Conservation (phyloP, 2,329 filamentous ascomycete genomes). For the Ophiostoma australiae region DNA sequence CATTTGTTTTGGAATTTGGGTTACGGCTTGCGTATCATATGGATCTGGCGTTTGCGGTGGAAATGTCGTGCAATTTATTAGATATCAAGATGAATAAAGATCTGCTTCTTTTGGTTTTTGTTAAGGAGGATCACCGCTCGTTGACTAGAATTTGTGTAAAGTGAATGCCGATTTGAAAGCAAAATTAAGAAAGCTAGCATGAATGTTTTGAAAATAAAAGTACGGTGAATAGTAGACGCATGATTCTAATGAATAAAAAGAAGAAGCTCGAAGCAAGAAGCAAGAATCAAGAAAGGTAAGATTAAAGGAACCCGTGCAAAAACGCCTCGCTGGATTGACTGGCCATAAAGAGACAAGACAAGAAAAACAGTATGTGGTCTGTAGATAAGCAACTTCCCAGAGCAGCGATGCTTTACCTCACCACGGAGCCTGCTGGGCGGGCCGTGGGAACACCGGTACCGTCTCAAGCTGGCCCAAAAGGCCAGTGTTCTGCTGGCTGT, state of each 20-base stretch:
- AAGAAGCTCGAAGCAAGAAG: slow-evolving; percentile 8
- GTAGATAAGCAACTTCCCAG: not conserved
- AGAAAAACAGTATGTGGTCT: slow-evolving; percentile 7
- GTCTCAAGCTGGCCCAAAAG: slow-evolving; percentile 74
- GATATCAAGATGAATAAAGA: not conserved
- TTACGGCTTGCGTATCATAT: not conserved
- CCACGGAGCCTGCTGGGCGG: slow-evolving; percentile 60
- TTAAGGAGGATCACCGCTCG: too few relatives aligned
- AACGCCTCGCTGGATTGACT: slow-evolving; percentile 26
- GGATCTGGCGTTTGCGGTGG: slow-evolving; percentile 8
- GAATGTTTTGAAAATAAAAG: not conserved
- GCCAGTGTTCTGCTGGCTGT: slow-evolving; percentile 72
- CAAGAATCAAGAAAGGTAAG: not conserved
- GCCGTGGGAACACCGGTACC: slow-evolving; percentile 79
- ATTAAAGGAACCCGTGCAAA: not conserved
- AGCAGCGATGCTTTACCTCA: not conserved
- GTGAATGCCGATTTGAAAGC: not conserved
- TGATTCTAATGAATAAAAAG: not conserved
- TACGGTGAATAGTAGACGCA: not conserved
- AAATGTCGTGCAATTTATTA: not conserved
- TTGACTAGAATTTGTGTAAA: not conserved
- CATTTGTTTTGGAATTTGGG: not conserved
- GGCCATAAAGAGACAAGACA: slow-evolving; percentile 1
- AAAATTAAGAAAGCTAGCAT: not conserved
- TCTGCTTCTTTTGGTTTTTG: too few relatives aligned